Conservation (phyloP, 805 yeast species). For the Brettanomyces nanus region DNA sequence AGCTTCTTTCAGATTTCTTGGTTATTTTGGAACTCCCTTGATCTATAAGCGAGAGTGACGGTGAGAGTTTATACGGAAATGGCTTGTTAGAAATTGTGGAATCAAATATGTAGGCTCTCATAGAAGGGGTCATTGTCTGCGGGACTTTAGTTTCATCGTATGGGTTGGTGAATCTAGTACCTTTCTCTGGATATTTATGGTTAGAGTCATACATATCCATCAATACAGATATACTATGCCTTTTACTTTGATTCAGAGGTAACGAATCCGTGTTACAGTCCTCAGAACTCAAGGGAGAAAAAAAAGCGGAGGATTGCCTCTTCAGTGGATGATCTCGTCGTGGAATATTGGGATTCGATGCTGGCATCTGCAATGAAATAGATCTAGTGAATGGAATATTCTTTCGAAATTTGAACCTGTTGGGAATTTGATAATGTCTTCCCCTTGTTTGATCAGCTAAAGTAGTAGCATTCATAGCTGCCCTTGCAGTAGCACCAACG, state of each 20-base stretch:
- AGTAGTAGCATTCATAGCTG: too few relatives aligned
- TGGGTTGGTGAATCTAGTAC: slow-evolving; percentile 15
- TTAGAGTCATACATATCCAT: slow-evolving; percentile 5
- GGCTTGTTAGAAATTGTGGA: neutral
- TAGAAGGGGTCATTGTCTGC: slow-evolving; percentile 19
- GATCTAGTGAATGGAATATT: slow-evolving; percentile 3
- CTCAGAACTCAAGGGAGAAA: too few relatives aligned
- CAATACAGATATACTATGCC: slow-evolving; percentile 16
- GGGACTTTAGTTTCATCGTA: slow-evolving; percentile 23
- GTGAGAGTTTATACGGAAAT: too few relatives aligned
- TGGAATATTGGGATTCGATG: slow-evolving; percentile 6
- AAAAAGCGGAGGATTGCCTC: too few relatives aligned
- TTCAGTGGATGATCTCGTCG: too few relatives aligned
- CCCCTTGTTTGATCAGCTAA: slow-evolving; percentile 17
- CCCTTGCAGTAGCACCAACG: too few relatives aligned
- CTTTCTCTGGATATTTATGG: slow-evolving; percentile 1
- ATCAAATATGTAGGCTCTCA: slow-evolving; percentile 6
- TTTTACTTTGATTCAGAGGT: slow-evolving; percentile 10
- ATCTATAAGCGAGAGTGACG: too few relatives aligned
- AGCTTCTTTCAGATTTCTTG: neutral
- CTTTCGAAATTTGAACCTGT: slow-evolving; percentile 21
- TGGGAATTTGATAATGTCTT: slow-evolving; percentile 20
- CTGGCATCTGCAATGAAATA: neutral
- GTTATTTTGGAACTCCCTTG: too few relatives aligned
- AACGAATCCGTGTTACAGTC: too few relatives aligned